These are phyloP conservation scores for Venturiaceae sp. DNA, from an alignment of 2,329 filamentous ascomycete genomes.

Conservation along the genomic window DNA sequence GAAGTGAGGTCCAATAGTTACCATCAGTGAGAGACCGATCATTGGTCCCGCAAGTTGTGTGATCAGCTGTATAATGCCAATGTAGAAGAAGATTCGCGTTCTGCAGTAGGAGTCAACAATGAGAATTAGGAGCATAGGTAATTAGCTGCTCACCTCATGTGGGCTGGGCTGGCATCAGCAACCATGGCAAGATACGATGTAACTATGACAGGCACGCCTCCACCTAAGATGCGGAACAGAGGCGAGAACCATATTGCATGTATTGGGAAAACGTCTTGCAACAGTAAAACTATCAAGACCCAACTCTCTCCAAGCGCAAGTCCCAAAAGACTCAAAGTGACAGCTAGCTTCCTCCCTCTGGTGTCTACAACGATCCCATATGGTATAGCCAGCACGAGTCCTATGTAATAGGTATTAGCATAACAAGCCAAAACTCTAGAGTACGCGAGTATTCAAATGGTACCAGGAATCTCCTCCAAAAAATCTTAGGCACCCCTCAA, in stretches of 20 bases:
- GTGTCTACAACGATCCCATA: not conserved
- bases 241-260: not conserved
- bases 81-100: conserved; percentile 3
- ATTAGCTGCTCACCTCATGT: not conserved
- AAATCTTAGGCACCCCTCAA: not conserved
- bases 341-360: not conserved
- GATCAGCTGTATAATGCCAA: not conserved
- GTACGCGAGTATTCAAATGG: not conserved
- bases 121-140: not conserved
- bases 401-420: not conserved
- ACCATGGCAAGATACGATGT: not conserved
- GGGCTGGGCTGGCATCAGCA: not conserved
- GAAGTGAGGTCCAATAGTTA: not conserved
- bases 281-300: not conserved
- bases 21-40: not conserved
- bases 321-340: not conserved
- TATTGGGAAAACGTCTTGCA: not conserved
- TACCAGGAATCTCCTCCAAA: not conserved
- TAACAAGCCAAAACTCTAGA: not conserved
- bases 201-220: not conserved
- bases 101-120: not conserved
- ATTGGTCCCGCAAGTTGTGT: not conserved
- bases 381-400: not conserved
- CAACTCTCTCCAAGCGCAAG: not conserved
- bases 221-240: not conserved